Percentiles rank a stretch among this genome's conserved stretches.
Evolutionary conservation across 306 rosid genomes (phyloP).

Genomic region (Boehmeria nivea): DNA sequence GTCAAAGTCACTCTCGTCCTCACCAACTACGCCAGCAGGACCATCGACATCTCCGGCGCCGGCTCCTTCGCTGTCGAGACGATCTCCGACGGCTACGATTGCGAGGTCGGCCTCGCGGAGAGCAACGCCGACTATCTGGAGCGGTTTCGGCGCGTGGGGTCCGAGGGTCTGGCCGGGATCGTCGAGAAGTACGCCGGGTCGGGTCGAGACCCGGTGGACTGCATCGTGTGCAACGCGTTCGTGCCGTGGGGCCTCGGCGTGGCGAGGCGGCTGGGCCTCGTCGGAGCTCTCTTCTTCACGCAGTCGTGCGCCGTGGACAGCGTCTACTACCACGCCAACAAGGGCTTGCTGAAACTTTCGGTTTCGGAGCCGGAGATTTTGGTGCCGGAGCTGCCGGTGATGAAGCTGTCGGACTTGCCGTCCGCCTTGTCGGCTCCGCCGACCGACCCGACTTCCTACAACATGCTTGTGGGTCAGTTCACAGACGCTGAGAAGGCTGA

Average conservation of each 20-base stretch:
- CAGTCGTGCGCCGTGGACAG: slow-evolving; percentile 25
- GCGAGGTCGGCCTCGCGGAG: slow-evolving; percentile 3
- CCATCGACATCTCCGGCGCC: not conserved
- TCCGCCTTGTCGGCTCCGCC: slow-evolving; percentile 34
- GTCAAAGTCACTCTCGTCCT: slow-evolving; percentile 28
- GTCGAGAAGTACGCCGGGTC: too few relatives aligned
- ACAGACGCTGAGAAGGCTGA: slow-evolving; percentile 33
- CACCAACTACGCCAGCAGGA: slow-evolving; percentile 12
- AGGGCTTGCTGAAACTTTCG: slow-evolving; percentile 24
- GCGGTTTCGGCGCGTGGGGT: slow-evolving; percentile 23
- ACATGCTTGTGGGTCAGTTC: slow-evolving; percentile 22
- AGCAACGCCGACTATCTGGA: slow-evolving; percentile 1
- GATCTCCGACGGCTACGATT: slow-evolving; percentile 46
- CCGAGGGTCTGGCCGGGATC: too few relatives aligned
- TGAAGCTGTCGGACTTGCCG: slow-evolving; percentile 26
- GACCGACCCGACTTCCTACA: not conserved
- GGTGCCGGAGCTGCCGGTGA: slow-evolving; percentile 25
- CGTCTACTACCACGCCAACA: slow-evolving; percentile 22
- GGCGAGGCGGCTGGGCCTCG: slow-evolving; percentile 27
- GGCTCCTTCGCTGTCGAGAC: slow-evolving; percentile 19
- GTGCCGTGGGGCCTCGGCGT: slow-evolving; percentile 39
- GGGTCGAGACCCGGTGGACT: not conserved
- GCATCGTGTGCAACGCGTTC: slow-evolving; percentile 34
- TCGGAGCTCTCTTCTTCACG: slow-evolving; percentile 27
- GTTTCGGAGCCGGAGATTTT: slow-evolving; percentile 13